These are phyloP conservation scores for Colletotrichum musae DNA, from an alignment of 2,329 filamentous ascomycete species.

Conservation along the genomic window DNA sequence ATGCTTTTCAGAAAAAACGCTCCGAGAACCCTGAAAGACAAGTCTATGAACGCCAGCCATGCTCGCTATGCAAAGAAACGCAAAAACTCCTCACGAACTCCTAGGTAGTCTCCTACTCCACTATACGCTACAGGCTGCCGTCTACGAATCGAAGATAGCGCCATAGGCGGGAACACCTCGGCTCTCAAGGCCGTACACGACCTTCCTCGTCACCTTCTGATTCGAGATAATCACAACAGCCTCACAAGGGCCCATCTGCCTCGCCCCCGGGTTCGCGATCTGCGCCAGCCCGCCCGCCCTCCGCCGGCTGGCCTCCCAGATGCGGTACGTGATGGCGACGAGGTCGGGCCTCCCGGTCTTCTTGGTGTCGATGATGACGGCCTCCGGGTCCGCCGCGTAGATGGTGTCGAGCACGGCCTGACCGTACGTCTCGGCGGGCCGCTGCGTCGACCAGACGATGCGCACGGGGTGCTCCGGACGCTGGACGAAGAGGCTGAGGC, in stretches of 20 bases:
- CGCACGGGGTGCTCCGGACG: conserved; percentile 61
- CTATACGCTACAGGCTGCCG: too few relatives aligned
- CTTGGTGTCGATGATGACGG: conserved; percentile 78
- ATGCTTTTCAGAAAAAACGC: background rate
- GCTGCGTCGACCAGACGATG: conserved; percentile 78
- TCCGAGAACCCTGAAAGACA: background rate
- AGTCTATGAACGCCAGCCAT: conserved; percentile 6
- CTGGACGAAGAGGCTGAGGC: conserved; percentile 69
- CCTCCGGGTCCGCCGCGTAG: conserved; percentile 69
- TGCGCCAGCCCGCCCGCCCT: conserved; percentile 28
- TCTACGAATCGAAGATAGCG: conserved; percentile 77
- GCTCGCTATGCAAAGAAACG: conserved; percentile 6
- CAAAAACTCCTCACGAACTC: background rate
- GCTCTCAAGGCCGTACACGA: conserved; percentile 78
- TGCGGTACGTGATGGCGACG: conserved; percentile 48
- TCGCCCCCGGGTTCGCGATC: conserved; percentile 4
- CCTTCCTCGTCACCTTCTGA: conserved; percentile 74
- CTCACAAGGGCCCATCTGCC: conserved; percentile 66
- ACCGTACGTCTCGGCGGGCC: conserved; percentile 75
- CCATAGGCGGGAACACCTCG: conserved; percentile 78
- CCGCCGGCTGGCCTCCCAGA: conserved; percentile 44
- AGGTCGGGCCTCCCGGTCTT: conserved; percentile 71
- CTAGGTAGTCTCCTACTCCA: background rate
- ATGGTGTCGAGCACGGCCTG: conserved; percentile 69
- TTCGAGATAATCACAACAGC: conserved; percentile 83